Percentiles rank a stretch among this genome's conserved stretches.
Conservation (phyloP, 495 filamentous ascomycete genomes). For the Friedmanniomyces simplex region DNA sequence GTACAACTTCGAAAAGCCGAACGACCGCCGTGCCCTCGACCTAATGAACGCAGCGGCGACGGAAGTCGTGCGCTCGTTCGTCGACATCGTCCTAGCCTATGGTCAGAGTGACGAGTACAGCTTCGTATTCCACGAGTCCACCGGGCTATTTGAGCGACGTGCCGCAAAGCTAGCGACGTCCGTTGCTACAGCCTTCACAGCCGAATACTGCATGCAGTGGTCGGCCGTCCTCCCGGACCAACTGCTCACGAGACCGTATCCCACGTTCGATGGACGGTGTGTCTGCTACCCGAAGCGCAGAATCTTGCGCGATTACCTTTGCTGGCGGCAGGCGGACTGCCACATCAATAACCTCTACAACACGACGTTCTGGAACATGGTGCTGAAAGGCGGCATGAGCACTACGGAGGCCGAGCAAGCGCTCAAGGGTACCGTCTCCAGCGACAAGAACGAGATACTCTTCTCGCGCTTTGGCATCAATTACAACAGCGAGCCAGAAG, state of each 20-base stretch:
- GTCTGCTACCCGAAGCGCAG: conserved; percentile 71
- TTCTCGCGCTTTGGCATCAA: conserved; percentile 86
- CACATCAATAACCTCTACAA: conserved; percentile 99
- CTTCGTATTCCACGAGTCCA: conserved; percentile 78
- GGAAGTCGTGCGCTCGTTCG: conserved; percentile 71
- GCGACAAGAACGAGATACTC: conserved; percentile 92
- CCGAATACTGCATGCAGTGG: conserved; percentile 80
- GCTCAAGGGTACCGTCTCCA: conserved; percentile 71
- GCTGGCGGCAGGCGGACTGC: conserved; percentile 94
- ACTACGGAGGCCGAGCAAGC: conserved; percentile 66
- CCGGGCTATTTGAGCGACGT: conserved; percentile 74
- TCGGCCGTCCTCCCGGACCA: conserved; percentile 56
- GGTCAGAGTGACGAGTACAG: conserved; percentile 90
- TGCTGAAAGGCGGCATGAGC: conserved; percentile 64
- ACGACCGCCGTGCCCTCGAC: conserved; percentile 75
- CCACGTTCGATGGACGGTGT: conserved; percentile 84
- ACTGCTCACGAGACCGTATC: conserved; percentile 61
- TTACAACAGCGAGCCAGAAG: conserved; percentile 90
- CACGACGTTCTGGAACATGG: conserved; percentile 87
- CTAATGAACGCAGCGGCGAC: conserved; percentile 90
- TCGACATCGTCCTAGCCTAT: conserved; percentile 79
- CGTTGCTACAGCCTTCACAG: conserved; percentile 85
- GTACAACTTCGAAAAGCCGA: conserved; percentile 81
- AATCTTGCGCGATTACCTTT: conserved; percentile 87
- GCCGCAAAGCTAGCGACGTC: conserved; percentile 82